Evolutionary conservation across 2,329 filamentous ascomycete species (phyloP), one percentile per base, ranked within the genome.

Genomic region (Conoideocrella luteorostrata): DNA sequence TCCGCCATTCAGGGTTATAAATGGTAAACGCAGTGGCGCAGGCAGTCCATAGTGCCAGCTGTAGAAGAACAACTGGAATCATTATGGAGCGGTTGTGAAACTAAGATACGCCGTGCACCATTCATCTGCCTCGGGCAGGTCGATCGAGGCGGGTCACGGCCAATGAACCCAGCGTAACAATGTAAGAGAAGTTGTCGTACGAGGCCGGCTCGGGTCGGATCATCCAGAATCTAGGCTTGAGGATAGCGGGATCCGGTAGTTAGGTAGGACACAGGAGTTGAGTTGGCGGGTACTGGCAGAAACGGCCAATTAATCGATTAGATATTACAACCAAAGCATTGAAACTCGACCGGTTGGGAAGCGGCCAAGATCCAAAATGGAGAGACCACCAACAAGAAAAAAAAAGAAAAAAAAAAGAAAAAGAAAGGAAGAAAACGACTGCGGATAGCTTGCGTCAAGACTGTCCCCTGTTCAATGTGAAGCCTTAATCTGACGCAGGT

Each of bases 11-110:
- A 7, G 71, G 70, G 18, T 55, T 57, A 55, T 66, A 75, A 4
- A 69, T 69, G 39, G 61, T 72, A 55, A 78, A 74, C 41, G 75
- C 75, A 41, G 67, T 58, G 43, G 64, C 64, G 39, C 64, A 58
- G 30, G 68, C 61, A 43, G 66, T 62, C 62, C 69, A 75, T 56
- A 77, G 55, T 52, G 70, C 66, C 56, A 78, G 56, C 54, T 70
- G 69, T 47, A 71, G 53, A 47, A 67, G 41, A 34, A 58, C 48
- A 43, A 56, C 50, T 39, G 63, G 54, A 50, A 64, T 64, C 72
- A 76, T 76, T 48, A 51, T 62, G 60, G 40, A 36, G 42, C 12
- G 30, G 37, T 34, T 22, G 41, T 44, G 29, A 7, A 37, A 44
- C 35, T 24, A 20, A 30, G 24, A 37, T 24, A 29, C 28, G 35